Percentiles rank a stretch among this genome's conserved stretches.
Conservation (phyloP, 2,329 filamentous ascomycete species). For the Talaromyces sp. region DNA sequence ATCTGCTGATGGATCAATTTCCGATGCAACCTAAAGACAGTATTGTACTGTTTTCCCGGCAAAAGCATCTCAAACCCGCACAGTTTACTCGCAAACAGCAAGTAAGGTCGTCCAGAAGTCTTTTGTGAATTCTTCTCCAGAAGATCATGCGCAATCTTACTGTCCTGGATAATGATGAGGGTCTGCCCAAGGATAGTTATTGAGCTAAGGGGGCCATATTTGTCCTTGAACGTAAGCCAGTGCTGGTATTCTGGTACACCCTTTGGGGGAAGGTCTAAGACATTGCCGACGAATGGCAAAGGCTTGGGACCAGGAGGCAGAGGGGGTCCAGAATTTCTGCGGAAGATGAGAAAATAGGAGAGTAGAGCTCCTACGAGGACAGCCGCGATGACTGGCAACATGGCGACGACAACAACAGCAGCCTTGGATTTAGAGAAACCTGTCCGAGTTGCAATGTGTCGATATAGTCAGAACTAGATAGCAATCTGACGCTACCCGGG, state of each 20-base stretch:
- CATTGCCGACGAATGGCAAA: conserved; percentile 50
- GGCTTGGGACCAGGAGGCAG: conserved; percentile 50
- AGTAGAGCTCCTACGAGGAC: background rate
- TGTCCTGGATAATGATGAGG: conserved; percentile 37
- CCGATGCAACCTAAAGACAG: conserved; percentile 41
- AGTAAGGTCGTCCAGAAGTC: conserved; percentile 29
- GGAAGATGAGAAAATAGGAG: background rate
- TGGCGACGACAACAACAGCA: background rate
- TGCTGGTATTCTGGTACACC: conserved; percentile 40
- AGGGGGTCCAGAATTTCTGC: background rate
- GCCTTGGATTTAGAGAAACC: background rate
- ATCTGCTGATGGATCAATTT: conserved; percentile 46
- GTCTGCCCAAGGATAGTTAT: conserved; percentile 36
- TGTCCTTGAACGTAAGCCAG: conserved; percentile 44
- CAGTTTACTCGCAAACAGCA: conserved; percentile 36
- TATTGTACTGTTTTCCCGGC: conserved; percentile 34
- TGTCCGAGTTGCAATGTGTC: background rate
- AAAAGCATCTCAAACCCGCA: conserved; percentile 42
- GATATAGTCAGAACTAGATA: background rate
- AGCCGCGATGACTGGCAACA: conserved; percentile 1
- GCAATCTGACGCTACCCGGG: background rate
- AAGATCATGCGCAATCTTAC: conserved; percentile 29
- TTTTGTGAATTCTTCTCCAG: conserved; percentile 31
- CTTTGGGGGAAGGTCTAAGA: conserved; percentile 46
- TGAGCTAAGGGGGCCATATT: conserved; percentile 39